Evolutionary conservation across 192 early-diverging fungal species (phyloP).

Genomic region (Dissophora globulifera): DNA sequence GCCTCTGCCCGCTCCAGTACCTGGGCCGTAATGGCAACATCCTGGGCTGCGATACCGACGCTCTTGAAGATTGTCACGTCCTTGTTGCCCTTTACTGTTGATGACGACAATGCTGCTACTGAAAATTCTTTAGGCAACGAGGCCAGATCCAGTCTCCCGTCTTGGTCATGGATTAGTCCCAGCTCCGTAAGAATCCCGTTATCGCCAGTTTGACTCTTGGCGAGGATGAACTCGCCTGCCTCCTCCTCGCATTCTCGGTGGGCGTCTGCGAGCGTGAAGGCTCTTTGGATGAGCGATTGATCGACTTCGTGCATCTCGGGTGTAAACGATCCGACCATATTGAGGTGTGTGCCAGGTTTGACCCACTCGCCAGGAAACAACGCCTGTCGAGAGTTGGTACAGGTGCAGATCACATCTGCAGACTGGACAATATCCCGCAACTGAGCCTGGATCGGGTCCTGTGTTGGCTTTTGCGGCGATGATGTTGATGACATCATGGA

Average conservation of each 20-base stretch:
- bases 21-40: constrained; percentile 59
- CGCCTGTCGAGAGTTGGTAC: constrained; percentile 57
- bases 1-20: constrained; percentile 55
- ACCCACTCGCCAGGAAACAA: constrained; percentile 58
- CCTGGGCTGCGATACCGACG: constrained; percentile 65
- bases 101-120: background rate
- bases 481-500: no score
- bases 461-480: no score
- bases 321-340: constrained; percentile 62
- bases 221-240: constrained; percentile 61
- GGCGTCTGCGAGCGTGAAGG: constrained; percentile 52
- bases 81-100: background rate
- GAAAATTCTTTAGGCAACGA: constrained; percentile 10
- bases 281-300: constrained; percentile 41
- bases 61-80: constrained; percentile 65
- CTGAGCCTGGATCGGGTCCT: background rate
- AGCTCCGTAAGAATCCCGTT: constrained; percentile 28
- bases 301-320: constrained; percentile 65
- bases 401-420: constrained; percentile 64
- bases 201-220: constrained; percentile 38
- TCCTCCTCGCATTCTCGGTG: constrained; percentile 55
- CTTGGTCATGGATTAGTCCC: constrained; percentile 21
- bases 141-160: constrained; percentile 7
- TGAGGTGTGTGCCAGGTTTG: constrained; percentile 56
- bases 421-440: constrained; percentile 44